Evolutionary conservation across 257 asterid genomes (phyloP).

Genomic region (Verbena officinalis): DNA sequence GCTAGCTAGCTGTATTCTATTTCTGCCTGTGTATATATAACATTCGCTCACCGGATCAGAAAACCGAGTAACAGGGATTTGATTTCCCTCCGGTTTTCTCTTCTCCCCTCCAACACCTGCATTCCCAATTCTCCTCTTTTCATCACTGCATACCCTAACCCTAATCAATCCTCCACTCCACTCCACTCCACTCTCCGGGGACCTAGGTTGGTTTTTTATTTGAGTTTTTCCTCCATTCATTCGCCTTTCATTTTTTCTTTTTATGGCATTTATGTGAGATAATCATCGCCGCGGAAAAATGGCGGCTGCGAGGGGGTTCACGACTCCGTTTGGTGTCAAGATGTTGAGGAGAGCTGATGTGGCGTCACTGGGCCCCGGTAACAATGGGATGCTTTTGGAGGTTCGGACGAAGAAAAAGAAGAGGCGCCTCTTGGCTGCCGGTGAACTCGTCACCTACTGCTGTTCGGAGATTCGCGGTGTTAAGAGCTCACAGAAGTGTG

Average conservation of each 20-base stretch:
- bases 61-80: constrained; percentile 1
- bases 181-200: too few species aligned
- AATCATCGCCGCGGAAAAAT: constrained; percentile 26
- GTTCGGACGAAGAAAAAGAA: constrained; percentile 61
- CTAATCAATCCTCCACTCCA: too few species aligned
- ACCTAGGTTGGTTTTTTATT: too few species aligned
- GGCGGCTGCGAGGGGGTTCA: constrained; percentile 62
- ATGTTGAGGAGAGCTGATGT: constrained; percentile 38
- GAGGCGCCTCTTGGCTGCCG: constrained; percentile 41
- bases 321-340: constrained; percentile 45
- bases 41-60: constrained; percentile 11
- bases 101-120: constrained; percentile 39
- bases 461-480: constrained; percentile 51
- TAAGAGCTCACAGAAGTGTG: constrained; percentile 53
- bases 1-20: too few species aligned
- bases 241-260: too few species aligned
- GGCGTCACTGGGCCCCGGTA: constrained; percentile 32
- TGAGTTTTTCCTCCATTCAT: too few species aligned
- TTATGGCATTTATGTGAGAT: constrained; percentile 39
- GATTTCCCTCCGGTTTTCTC: constrained; percentile 26
- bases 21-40: not conserved
- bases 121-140: constrained; percentile 22
- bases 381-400: constrained; percentile 38
- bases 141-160: not conserved
- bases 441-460: constrained; percentile 48